Evolutionary conservation across 345 rosid genomes (phyloP), one percentile per base, ranked within the genome.

Genomic region (Pistacia integerrima): DNA sequence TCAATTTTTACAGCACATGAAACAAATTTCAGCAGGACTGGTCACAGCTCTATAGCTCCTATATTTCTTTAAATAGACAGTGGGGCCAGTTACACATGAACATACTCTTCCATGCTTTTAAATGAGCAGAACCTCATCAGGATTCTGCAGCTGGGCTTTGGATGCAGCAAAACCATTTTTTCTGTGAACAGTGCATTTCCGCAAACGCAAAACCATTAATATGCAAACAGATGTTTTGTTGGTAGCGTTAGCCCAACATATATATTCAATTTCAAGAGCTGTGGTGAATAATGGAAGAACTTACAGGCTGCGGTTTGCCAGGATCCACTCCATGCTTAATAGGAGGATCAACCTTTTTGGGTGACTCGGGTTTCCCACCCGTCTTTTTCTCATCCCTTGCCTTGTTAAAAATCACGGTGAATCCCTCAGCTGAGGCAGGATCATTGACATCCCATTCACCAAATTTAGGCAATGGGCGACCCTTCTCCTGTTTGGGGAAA

Each of bases 391-490:
- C 98, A 80, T 95, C 94, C 78, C 98, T 90, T 65, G 97, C 99
- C 74, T 93, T 86, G 83, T 95, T 93, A 79, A 95, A 95, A 58
- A 93, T 95, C 66, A 91, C 98, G 36, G 99, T 95, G 80, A 93
- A 95, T 76, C 99, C 99, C 84, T 93, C 88, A 1, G 99, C 99
- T 13, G 99, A 87, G 44, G 93, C 91, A 64, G 99, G 98, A 80
- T 95, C 93, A 79, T 82, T 91, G 58, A 93, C 96, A 73, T 95
- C 99, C 98, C 99, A 95, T 84, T 95, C 99, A 68, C 99, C 99
- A 68, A 95, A 95, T 83, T 93, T 95, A 44, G 99, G 99, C 80
- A 93, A 88, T 68, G 89, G 93, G 73, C 88, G 92, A 76, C 97
- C 98, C 81, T 79, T 84, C 52, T 94, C 97, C 92, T 90, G 88